phyloP scores from a whole-genome alignment of 768 basidiomycete species.

The Leccinellum rugosiceps region DNA sequence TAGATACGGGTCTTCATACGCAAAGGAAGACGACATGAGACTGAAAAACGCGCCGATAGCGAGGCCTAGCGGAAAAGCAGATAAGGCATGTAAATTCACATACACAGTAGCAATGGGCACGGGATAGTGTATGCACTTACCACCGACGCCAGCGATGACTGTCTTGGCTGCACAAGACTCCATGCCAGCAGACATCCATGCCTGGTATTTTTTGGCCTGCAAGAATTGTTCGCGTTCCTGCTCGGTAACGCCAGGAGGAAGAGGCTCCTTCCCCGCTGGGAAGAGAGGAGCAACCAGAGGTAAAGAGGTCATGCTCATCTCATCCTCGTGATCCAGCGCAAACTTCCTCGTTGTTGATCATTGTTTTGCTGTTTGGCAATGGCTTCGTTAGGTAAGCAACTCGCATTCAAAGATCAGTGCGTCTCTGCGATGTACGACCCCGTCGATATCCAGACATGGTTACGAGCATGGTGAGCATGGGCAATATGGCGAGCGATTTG shows the following conservation, averaged over 20 bases:
- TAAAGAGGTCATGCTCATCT: conserved; percentile 21
- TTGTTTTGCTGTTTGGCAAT: conserved; percentile 14
- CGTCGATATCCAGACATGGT: too few species aligned
- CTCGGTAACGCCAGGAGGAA: conserved; percentile 79
- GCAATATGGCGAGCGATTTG: too few species aligned
- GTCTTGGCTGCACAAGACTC: conserved; percentile 88
- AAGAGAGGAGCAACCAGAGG: conserved; percentile 67
- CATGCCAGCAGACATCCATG: conserved; percentile 66
- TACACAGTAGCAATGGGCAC: neutral
- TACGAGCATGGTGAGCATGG: too few species aligned
- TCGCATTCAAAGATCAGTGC: too few species aligned
- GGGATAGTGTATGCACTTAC: conserved; percentile 43
- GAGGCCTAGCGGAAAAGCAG: conserved; percentile 55
- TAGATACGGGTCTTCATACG: conserved; percentile 89
- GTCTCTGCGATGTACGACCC: too few species aligned
- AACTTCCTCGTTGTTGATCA: conserved; percentile 14
- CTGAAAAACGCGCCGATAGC: conserved; percentile 94
- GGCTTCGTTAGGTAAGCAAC: neutral
- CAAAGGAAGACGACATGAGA: conserved; percentile 92
- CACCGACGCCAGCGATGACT: conserved; percentile 74
- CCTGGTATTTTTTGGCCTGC: conserved; percentile 76
- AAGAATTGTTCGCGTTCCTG: conserved; percentile 68
- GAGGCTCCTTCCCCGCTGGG: conserved; percentile 81
- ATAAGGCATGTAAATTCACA: conserved; percentile 3
- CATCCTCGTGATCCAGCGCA: conserved; percentile 1